Conservation (phyloP, 1,284 basidiomycete species). For the Ganoderma resinaceum region DNA sequence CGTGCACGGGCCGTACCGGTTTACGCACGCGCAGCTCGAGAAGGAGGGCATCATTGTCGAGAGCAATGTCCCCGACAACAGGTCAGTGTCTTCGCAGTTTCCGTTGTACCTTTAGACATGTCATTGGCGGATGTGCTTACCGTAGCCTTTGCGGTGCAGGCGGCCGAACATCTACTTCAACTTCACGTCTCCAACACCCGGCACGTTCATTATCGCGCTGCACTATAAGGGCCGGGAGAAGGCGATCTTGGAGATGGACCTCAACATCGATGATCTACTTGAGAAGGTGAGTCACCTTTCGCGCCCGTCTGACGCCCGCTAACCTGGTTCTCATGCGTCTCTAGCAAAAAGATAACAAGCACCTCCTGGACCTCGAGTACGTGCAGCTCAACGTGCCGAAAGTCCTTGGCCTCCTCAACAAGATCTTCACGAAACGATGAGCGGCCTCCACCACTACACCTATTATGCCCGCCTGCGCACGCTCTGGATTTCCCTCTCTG, state of each 20-base stretch:
- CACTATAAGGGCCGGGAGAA: constrained; percentile 99
- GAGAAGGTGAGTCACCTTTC: constrained; percentile 75
- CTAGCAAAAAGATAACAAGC: constrained; percentile 98
- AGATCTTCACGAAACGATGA: constrained; percentile 88
- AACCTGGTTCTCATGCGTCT: constrained; percentile 19
- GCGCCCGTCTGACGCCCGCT: not conserved
- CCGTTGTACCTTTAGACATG: not conserved
- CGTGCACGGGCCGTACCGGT: constrained; percentile 93
- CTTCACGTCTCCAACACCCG: constrained; percentile 96
- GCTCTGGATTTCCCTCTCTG: not conserved
- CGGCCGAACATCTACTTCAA: constrained; percentile 99
- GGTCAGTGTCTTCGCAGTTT: constrained; percentile 62
- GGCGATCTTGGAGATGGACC: constrained; percentile 99
- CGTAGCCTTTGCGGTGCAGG: constrained; percentile 47
- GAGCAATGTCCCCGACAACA: constrained; percentile 97
- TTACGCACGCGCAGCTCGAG: constrained; percentile 97
- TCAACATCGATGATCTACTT: constrained; percentile 98
- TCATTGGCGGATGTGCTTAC: not conserved
- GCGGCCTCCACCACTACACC: constrained; percentile 15
- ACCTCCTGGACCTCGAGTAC: constrained; percentile 94
- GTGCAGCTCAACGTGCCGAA: constrained; percentile 97
- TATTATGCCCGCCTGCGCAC: not conserved
- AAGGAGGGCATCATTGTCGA: constrained; percentile 99
- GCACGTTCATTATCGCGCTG: constrained; percentile 98
- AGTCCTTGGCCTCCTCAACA: constrained; percentile 90